Base-by-base conservation (phyloP, 306 rosid genomes). In the Quercus variabilis region DNA sequence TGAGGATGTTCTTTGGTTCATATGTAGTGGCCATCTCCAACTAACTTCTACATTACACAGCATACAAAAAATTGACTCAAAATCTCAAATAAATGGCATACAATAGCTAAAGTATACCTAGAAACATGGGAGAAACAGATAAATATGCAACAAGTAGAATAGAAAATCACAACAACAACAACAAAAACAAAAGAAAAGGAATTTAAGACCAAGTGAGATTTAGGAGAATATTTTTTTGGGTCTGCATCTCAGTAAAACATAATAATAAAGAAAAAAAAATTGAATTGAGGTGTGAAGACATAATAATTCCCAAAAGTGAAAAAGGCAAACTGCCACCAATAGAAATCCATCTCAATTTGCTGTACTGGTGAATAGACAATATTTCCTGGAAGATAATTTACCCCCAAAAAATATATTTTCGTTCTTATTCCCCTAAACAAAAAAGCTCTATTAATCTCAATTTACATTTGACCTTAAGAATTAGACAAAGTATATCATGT, bases 1-100 rank as follows among this genome's bases (percentile, higher is more conserved):
- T 83, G 19, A 89, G 89, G 74, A 89, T 79, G 84, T 79, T 89
- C 86, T 87, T 89, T 6, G 93, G 93, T 52, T 79, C 73, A 77
- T 83, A 85, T 0, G 56, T 12, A 15, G 80, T 6, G 20, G 81
- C 85, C 92, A 88, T 88, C 25, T 79, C 74, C 46, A 41, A 78
- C 54, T 12, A 38, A 17, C 31, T 74, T 78, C 85, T 85, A 60
- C 83, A 81, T 6, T 70, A 77, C 46, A 73, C 57, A 79, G 59
- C 21, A 41, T 3, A 72, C 23, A 67, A 70, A 35, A 31, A 38
- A 17, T 14, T 20, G 28, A 65, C 74, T 62, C 63, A 65, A 49
- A 79, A 38, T 30, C 17, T 55, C 31, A 57, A 70, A 30, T 38
- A 20, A 35, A 35, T 54, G 19, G 51, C 23, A 33, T 33, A 69